Evolutionary conservation across 345 rosid species (phyloP).

Genomic region (Eucalyptus polyanthemos): DNA sequence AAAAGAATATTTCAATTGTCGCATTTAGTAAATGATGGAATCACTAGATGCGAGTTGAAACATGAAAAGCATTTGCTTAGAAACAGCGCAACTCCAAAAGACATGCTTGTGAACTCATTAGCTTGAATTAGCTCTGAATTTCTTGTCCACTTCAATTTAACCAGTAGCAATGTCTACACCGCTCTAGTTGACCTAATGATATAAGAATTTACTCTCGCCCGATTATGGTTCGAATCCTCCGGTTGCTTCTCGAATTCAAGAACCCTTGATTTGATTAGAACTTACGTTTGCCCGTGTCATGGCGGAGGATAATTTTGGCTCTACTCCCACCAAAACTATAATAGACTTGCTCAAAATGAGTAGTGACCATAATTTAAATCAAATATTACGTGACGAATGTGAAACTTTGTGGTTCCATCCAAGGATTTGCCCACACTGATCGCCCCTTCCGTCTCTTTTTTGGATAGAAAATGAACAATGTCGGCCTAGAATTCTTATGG

Average conservation of each 20-base stretch:
- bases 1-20: background rate
- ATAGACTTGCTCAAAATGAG: background rate
- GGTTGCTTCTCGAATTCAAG: background rate
- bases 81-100: background rate
- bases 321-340: background rate
- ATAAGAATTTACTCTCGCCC: background rate
- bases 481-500: background rate
- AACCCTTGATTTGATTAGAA: background rate
- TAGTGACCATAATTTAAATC: background rate
- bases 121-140: background rate
- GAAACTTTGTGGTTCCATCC: background rate
- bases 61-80: background rate
- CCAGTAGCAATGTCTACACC: background rate
- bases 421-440: background rate
- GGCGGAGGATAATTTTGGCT: background rate
- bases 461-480: background rate
- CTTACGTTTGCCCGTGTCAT: background rate
- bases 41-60: background rate
- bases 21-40: background rate
- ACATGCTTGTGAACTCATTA: background rate
- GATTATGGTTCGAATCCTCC: background rate
- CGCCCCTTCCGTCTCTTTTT: background rate
- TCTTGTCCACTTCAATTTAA: background rate
- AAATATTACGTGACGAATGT: background rate
- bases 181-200: background rate